Evolutionary conservation across 2,329 filamentous ascomycete species (phyloP).

Genomic region (Fusarium palustre): DNA sequence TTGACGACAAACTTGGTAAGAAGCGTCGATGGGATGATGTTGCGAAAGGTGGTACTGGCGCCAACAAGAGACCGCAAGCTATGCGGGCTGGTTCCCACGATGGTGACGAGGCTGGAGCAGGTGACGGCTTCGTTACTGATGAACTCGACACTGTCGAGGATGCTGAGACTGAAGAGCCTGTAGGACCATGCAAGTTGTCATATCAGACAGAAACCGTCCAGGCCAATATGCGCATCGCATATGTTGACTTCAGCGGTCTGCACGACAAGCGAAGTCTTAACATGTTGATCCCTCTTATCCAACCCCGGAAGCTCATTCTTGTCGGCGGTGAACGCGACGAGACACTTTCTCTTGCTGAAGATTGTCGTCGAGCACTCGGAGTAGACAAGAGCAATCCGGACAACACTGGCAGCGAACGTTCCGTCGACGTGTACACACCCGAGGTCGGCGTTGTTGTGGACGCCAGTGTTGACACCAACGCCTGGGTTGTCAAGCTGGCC

Average conservation of each 20-base stretch:
- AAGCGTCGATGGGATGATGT: slow-evolving; percentile 93
- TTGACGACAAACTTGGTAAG: slow-evolving; percentile 79
- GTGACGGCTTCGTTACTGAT: slow-evolving; percentile 58
- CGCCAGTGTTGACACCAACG: slow-evolving; percentile 96
- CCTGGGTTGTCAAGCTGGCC: slow-evolving; percentile 93
- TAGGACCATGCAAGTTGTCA: slow-evolving; percentile 80
- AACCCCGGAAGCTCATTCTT: slow-evolving; percentile 94
- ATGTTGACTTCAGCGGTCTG: slow-evolving; percentile 90
- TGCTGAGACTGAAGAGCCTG: slow-evolving; percentile 60
- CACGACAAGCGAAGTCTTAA: slow-evolving; percentile 94
- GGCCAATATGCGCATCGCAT: slow-evolving; percentile 81
- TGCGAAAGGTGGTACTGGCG: slow-evolving; percentile 51
- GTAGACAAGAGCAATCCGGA: slow-evolving; percentile 16
- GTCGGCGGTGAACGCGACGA: slow-evolving; percentile 84
- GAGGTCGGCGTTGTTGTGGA: slow-evolving; percentile 79
- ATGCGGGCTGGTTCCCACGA: slow-evolving; percentile 59
- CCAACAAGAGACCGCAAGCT: slow-evolving; percentile 71
- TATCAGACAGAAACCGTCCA: slow-evolving; percentile 72
- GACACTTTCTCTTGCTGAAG: slow-evolving; percentile 80
- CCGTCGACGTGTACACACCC: slow-evolving; percentile 84
- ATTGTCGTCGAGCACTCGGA: slow-evolving; percentile 76
- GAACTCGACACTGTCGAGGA: slow-evolving; percentile 71
- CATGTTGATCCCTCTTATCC: slow-evolving; percentile 94
- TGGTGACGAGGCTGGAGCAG: slow-evolving; percentile 55
- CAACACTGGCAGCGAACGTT: slow-evolving; percentile 57